phyloP scores from a whole-genome alignment of 2,329 filamentous ascomycete species.

The Penicillium sp. region DNA sequence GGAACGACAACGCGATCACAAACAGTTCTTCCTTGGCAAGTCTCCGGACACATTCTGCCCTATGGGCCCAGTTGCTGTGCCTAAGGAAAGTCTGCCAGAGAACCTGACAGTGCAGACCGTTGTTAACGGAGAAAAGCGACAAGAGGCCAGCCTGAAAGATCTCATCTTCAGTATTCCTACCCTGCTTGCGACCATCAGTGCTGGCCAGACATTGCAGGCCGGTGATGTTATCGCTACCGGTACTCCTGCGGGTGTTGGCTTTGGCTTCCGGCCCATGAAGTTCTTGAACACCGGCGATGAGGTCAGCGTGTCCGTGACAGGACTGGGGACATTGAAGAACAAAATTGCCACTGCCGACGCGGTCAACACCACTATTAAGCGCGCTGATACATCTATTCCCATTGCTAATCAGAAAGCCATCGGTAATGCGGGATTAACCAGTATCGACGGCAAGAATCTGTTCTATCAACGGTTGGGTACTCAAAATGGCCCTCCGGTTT shows the following conservation, averaged over 20 bases:
- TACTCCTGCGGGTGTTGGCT: neutral
- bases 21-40: constrained; percentile 53
- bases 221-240: neutral
- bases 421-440: neutral
- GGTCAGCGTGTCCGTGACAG: neutral
- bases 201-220: neutral
- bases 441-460: neutral
- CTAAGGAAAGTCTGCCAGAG: neutral
- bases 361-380: neutral
- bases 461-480: neutral
- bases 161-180: neutral
- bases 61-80: neutral
- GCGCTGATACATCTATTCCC: neutral
- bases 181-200: neutral
- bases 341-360: neutral
- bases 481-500: neutral
- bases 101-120: neutral
- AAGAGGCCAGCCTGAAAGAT: neutral
- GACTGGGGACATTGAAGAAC: neutral
- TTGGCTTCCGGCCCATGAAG: neutral
- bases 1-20: constrained; percentile 58
- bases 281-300: neutral
- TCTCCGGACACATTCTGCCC: neutral
- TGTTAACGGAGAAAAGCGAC: neutral
- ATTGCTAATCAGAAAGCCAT: neutral